Base-by-base conservation (phyloP, 2,329 filamentous ascomycete species). In the Sordariomycetes sp. region DNA sequence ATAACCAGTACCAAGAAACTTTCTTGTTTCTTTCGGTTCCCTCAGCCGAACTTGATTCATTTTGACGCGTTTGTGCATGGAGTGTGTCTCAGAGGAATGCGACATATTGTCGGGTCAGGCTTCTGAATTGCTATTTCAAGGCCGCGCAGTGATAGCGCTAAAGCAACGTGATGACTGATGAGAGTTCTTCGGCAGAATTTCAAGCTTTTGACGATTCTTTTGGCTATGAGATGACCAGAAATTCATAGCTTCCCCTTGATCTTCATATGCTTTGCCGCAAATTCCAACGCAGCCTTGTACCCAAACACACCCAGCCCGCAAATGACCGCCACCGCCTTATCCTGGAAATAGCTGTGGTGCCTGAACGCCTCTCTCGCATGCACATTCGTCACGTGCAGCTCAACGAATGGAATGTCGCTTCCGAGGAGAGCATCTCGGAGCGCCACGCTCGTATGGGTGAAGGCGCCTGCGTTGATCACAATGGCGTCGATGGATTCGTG, bases 381-480 rank as follows among this genome's bases (percentile, higher is more conserved):
- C 3, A 87, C 72, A 53, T 88, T 88, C 36, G 68, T 78, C 21
- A 87, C 70, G 52, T 88, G 83, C n/a, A 86, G 55, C 59, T 90
- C 84, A 30, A 88, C 64, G 46, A 87, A 88, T 0, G 82, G 83
- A 16, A 86, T 75, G 6, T 64, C 65, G 0, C 85, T 77, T 4
- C 75, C 81, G 0, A 78, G 53, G 18, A 88, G 58, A 0, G 84
- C 82, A 53, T 88, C 84, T n/a, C 84, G 66, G 38, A 88, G 66
- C 1, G 78, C 81, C 2, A 88, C 78, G 47, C 75, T 82, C 1
- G 82, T 86, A 55, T 90, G 84, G 2, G 83, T 87, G 46, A 78
- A 77, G 0, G 72, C 84, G 3, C 75, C 84, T 0, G 82, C 76
- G 58, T 88, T 88, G 61, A 88, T 86, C 48, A 88, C 61, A 43